Base-by-base conservation (phyloP, 768 basidiomycete species). In the Lentinula detonsa region DNA sequence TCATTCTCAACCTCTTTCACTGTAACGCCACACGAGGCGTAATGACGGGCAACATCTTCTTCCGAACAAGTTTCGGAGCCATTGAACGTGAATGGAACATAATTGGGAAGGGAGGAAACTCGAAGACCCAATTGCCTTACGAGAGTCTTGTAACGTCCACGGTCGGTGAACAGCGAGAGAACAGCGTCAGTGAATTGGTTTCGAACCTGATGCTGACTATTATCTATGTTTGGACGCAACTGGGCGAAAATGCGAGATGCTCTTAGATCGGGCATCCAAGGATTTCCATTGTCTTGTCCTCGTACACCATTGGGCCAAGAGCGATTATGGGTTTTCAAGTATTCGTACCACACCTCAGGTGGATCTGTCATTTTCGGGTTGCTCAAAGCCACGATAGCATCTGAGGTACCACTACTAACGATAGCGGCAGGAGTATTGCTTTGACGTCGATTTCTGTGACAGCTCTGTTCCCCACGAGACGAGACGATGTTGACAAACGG, bases 241-340 rank as follows among this genome's bases (percentile, higher is more conserved):
- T 23, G 48, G 3, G 48, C 49, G n/a, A 35, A 50, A 6, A 52
- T 60, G 6, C 59, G 48, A 31, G 48, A 40, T n/a, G 59, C 59
- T 31, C 28, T 15, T 28, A 60, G 8, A 39, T 60, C 48, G 9
- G 59, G 5, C 40, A 50, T 16, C 9, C 37, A 21, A 9, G 59
- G 59, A 39, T 52, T 35, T 42, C 59, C 59, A 37, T 60, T 50
- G 21, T 0, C 1, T 3, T 52, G 15, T 35, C 21, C 34, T 23
- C 49, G 49, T 7, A 60, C 59, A 28, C 59, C 59, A 39, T 49
- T 50, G 3, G 59, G 59, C 71, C 79, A 81, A 28, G 59, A 60
- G 3, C 33, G 10, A 3, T 18, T 50, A 33, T 60, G 48, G 6
- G 10, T 33, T 21, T 40, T 23, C 7, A 39, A 31, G 18, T 52